Conservation (phyloP, 2,329 filamentous ascomycete species). For the Hirsutella rhossiliensis region DNA sequence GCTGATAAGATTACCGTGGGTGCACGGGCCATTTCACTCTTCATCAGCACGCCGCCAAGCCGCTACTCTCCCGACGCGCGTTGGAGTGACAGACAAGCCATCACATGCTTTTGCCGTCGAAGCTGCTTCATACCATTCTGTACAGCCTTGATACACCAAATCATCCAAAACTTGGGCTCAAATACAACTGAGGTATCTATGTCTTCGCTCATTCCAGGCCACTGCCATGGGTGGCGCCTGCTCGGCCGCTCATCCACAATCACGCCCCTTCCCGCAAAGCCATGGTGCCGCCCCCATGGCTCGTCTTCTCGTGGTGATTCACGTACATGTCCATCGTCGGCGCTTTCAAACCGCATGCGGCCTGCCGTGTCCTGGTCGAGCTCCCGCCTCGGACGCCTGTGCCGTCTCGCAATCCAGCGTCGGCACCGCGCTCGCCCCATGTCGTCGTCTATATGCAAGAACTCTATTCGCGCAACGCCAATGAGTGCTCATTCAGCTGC, state of each 20-base stretch:
- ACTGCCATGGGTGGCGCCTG: background rate
- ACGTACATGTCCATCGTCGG: too few relatives aligned
- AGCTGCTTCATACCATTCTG: too few relatives aligned
- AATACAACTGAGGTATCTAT: background rate
- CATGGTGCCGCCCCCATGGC: background rate
- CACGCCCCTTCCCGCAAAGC: background rate
- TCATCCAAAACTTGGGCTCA: background rate
- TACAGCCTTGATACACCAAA: background rate
- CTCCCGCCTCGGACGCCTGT: background rate
- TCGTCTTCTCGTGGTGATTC: too few relatives aligned
- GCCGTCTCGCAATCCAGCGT: background rate
- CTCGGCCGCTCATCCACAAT: background rate
- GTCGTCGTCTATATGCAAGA: conserved; percentile 25
- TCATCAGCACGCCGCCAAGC: too few relatives aligned
- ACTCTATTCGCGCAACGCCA: conserved; percentile 11
- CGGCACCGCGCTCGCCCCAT: background rate
- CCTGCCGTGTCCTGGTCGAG: too few relatives aligned
- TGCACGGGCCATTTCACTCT: too few relatives aligned
- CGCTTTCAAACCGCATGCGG: too few relatives aligned
- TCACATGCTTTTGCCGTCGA: too few relatives aligned
- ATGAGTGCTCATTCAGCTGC: conserved; percentile 8
- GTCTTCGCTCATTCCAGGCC: background rate
- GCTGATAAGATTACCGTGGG: too few relatives aligned
- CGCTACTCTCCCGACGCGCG: too few relatives aligned
- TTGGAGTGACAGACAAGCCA: too few relatives aligned